These are phyloP conservation scores for Acephala macrosclerotiorum DNA, from an alignment of 2,329 filamentous ascomycete genomes.

Conservation along the genomic window DNA sequence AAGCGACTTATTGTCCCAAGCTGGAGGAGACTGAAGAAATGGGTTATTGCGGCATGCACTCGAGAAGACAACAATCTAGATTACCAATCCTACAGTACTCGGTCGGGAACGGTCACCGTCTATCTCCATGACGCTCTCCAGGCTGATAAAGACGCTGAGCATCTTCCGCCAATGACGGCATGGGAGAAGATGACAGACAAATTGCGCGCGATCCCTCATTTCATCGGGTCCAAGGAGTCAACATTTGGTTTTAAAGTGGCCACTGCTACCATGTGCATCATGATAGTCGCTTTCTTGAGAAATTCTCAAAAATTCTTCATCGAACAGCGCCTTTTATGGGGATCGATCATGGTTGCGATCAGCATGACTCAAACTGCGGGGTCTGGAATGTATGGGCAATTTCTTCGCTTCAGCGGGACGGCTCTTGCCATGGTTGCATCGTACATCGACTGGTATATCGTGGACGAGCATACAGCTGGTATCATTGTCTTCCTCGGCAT, in stretches of 20 bases:
- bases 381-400: constrained; percentile 70
- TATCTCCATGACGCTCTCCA: constrained; percentile 59
- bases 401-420: constrained; percentile 64
- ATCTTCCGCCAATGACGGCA: constrained; percentile 66
- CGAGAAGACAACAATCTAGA: constrained; percentile 58
- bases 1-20: constrained; percentile 69
- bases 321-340: constrained; percentile 74
- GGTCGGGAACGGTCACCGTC: constrained; percentile 46
- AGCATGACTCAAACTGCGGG: constrained; percentile 58
- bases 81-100: constrained; percentile 54
- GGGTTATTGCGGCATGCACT: constrained; percentile 59
- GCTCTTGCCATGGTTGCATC: constrained; percentile 66
- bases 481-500: constrained; percentile 64
- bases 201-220: constrained; percentile 60
- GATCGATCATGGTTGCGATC: constrained; percentile 65
- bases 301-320: constrained; percentile 71
- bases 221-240: constrained; percentile 69
- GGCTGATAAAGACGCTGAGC: constrained; percentile 69
- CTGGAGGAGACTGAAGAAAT: constrained; percentile 66
- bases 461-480: constrained; percentile 63
- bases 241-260: constrained; percentile 73
- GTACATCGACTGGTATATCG: constrained; percentile 75
- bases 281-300: constrained; percentile 67
- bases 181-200: constrained; percentile 67
- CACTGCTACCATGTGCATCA: constrained; percentile 74